Conservation (phyloP, 805 yeast species). For the Myxozyma mucilagina region DNA sequence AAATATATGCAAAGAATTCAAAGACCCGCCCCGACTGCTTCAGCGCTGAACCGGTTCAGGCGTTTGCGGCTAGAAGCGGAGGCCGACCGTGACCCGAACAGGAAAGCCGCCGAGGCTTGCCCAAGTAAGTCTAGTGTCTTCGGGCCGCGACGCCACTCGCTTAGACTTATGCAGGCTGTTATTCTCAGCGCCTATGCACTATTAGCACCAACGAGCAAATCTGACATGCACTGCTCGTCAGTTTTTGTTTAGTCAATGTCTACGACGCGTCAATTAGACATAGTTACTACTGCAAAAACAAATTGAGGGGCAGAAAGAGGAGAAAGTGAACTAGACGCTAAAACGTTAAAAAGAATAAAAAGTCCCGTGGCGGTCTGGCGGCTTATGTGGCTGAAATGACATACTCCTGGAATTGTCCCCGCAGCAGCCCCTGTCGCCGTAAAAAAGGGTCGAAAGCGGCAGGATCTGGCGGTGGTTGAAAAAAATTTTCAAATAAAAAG, state of each 20-base stretch:
- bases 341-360: no score
- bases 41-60: neutral
- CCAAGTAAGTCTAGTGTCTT: neutral
- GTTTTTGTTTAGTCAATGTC: no score
- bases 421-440: neutral
- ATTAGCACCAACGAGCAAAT: no score
- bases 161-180: neutral
- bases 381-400: neutral
- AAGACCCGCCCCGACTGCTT: no score
- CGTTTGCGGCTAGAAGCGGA: no score
- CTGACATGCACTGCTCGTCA: no score
- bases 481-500: no score
- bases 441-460: neutral
- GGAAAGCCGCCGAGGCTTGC: constrained; percentile 3
- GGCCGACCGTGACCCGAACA: neutral
- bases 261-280: no score
- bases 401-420: neutral
- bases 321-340: no score
- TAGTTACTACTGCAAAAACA: no score
- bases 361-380: neutral
- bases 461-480: neutral
- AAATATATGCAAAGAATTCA: neutral
- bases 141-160: neutral
- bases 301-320: no score
- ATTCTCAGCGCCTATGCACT: neutral